Percentiles rank a stretch among this genome's conserved stretches.
Conservation (phyloP, 768 basidiomycete genomes). For the Lactarius akahatsu region DNA sequence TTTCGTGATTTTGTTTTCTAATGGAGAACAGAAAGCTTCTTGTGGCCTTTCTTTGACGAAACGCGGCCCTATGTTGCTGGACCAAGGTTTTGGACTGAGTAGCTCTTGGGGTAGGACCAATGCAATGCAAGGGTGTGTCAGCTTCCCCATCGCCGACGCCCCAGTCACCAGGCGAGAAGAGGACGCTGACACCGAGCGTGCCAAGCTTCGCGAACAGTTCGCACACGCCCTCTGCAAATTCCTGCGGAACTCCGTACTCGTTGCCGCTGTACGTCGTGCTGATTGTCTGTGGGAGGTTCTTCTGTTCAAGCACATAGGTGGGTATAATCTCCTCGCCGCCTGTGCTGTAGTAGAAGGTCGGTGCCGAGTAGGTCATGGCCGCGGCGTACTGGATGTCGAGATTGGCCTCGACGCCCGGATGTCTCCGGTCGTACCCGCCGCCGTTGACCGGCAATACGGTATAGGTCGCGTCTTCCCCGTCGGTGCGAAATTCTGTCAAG, state of each 20-base stretch:
- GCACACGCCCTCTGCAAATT: neutral
- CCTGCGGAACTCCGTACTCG: neutral
- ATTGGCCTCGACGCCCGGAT: neutral
- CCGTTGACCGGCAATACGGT: neutral
- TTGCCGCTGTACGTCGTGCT: neutral
- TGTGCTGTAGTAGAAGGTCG: too few species aligned
- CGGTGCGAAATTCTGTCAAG: neutral
- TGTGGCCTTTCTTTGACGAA: too few species aligned
- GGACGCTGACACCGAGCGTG: neutral
- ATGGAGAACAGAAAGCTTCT: too few species aligned
- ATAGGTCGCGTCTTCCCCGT: neutral
- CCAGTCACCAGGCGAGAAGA: neutral
- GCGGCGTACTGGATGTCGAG: too few species aligned
- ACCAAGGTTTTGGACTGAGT: too few species aligned
- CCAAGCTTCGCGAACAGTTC: neutral
- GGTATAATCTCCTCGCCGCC: neutral
- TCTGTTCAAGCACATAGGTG: neutral
- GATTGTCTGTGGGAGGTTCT: neutral
- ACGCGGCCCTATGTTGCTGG: too few species aligned
- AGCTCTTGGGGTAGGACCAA: too few species aligned
- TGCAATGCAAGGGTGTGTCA: too few species aligned
- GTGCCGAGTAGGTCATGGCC: too few species aligned
- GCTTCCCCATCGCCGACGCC: neutral
- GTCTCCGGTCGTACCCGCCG: neutral
- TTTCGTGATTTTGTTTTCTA: too few species aligned